A percentile compares a stretch with the other conserved stretches of the same genome.
Conservation (phyloP, 805 yeast genomes). For the Kodamaea leandrae region DNA sequence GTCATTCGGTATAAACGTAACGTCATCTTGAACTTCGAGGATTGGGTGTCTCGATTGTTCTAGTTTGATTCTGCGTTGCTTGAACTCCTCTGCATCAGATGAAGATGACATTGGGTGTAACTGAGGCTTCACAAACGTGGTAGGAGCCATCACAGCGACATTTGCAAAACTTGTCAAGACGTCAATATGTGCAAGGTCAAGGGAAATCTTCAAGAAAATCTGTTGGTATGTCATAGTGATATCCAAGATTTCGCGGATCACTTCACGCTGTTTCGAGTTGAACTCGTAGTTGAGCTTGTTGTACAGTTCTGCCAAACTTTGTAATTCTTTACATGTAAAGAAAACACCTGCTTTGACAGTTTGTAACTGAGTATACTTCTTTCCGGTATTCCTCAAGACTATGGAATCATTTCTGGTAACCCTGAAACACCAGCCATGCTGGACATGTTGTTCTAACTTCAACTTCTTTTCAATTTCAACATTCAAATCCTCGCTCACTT, state of each 20-base stretch:
- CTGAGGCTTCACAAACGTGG: constrained; percentile 73
- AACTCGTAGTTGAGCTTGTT: constrained; percentile 62
- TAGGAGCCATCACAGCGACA: constrained; percentile 72
- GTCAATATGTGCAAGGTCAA: constrained; percentile 70
- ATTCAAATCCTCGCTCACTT: constrained; percentile 68
- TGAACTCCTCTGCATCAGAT: constrained; percentile 20
- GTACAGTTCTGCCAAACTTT: constrained; percentile 58
- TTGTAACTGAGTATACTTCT: constrained; percentile 71
- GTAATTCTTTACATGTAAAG: constrained; percentile 72
- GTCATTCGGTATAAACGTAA: constrained; percentile 89
- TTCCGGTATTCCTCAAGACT: constrained; percentile 59
- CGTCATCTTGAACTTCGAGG: constrained; percentile 86
- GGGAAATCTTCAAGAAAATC: constrained; percentile 66
- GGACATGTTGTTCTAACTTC: constrained; percentile 82
- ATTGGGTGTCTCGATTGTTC: constrained; percentile 92
- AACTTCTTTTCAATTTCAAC: constrained; percentile 86
- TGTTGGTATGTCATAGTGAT: constrained; percentile 81
- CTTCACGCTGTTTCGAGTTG: constrained; percentile 67
- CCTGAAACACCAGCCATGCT: constrained; percentile 93
- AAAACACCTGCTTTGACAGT: constrained; percentile 95
- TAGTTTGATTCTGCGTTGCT: constrained; percentile 50
- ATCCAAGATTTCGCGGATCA: constrained; percentile 78
- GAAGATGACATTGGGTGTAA: constrained; percentile 52
- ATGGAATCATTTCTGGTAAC: constrained; percentile 87
- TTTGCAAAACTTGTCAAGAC: constrained; percentile 85